These are phyloP conservation scores for Uronychia binucleata DNA, from an alignment of 73 alveolate species.

Conservation along the genomic window DNA sequence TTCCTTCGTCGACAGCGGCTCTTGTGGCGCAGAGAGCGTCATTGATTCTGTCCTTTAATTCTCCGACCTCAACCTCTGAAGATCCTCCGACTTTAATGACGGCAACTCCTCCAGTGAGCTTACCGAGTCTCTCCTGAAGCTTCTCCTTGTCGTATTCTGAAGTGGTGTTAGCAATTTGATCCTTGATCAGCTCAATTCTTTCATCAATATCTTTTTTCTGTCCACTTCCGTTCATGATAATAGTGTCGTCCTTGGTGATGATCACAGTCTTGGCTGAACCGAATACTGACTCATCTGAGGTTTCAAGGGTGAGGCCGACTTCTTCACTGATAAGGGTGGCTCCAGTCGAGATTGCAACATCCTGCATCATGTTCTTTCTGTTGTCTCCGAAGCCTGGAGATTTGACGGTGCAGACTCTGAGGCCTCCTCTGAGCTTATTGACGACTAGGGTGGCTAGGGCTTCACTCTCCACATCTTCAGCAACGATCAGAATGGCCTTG, in stretches of 20 bases:
- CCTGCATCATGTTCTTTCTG: conserved; percentile 93
- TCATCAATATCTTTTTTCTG: conserved; percentile 75
- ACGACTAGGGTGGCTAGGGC: conserved; percentile 95
- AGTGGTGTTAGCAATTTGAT: conserved; percentile 77
- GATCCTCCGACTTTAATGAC: conserved; percentile 98
- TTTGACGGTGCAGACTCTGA: conserved; percentile 96
- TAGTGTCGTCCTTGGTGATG: conserved; percentile 96
- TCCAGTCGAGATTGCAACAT: conserved; percentile 94
- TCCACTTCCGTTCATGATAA: conserved; percentile 97
- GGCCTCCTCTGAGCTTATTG: conserved; percentile 97
- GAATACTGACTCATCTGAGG: conserved; percentile 77
- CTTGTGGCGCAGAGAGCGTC: conserved; percentile 98
- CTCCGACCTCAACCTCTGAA: conserved; percentile 96
- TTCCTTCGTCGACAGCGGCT: conserved; percentile 98
- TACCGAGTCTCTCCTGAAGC: conserved; percentile 96
- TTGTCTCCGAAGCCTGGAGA: conserved; percentile 99
- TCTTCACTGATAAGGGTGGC: conserved; percentile 94
- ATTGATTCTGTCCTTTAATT: conserved; percentile 95
- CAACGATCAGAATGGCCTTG: conserved; percentile 90
- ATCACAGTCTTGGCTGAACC: conserved; percentile 90
- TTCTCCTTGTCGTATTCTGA: conserved; percentile 94
- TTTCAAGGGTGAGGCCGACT: conserved; percentile 83
- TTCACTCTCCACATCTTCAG: conserved; percentile 98
- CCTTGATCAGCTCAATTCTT: conserved; percentile 79
- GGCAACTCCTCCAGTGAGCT: conserved; percentile 98